Percentiles rank a stretch among this genome's conserved stretches.
Conservation (phyloP, 208 protist species). For the Crithidia bombi region DNA sequence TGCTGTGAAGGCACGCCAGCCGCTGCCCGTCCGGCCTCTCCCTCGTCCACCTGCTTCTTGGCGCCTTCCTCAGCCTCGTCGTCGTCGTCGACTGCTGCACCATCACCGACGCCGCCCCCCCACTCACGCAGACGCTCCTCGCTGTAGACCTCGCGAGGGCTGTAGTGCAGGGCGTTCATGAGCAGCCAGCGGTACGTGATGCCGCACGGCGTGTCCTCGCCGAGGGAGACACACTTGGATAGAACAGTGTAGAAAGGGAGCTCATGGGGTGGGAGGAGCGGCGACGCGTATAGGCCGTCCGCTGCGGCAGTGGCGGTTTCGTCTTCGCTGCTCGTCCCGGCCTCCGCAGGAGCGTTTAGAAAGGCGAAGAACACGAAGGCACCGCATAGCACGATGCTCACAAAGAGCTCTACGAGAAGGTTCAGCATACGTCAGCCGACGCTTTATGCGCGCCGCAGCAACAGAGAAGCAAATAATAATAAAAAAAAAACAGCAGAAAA, state of each 20-base stretch:
- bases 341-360: conserved; percentile 56
- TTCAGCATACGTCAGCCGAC: no score
- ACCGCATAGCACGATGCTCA: conserved; percentile 59
- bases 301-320: conserved; percentile 10
- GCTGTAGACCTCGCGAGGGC: conserved; percentile 29
- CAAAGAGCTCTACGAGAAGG: conserved; percentile 66
- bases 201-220: conserved; percentile 24
- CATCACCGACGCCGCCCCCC: background rate
- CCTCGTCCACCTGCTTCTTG: no score
- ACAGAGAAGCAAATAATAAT: background rate
- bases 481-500: conserved; percentile 15
- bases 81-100: background rate
- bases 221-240: conserved; percentile 10
- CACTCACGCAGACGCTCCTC: conserved; percentile 25
- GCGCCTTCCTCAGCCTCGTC: no score
- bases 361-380: conserved; percentile 70
- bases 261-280: conserved; percentile 22
- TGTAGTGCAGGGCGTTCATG: conserved; percentile 29
- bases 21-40: no score
- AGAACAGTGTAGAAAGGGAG: conserved; percentile 28
- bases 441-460: no score
- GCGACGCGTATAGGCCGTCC: conserved; percentile 3
- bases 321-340: conserved; percentile 13
- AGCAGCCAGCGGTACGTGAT: conserved; percentile 33
- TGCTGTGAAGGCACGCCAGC: background rate